Base-by-base conservation (phyloP, 495 filamentous ascomycete species). In the Penicillium simplicissimum region DNA sequence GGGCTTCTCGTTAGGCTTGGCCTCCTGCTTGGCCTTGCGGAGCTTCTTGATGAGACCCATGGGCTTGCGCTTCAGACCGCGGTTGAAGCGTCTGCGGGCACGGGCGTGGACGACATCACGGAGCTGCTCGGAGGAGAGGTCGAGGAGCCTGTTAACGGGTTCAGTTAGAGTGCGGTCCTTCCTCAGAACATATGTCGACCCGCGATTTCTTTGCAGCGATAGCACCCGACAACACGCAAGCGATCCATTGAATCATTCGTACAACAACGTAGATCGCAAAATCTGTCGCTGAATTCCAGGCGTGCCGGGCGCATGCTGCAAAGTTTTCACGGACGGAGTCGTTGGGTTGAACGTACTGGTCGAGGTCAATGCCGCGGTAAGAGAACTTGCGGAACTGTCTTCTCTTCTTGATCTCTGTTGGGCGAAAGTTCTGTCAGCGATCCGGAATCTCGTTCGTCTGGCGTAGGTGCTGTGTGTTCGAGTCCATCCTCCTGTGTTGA, bases 21-120 rank as follows among this genome's bases (percentile, higher is more conserved):
- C 95, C 86, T 98, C 94, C 82, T 97, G 93, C 90, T 98, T 98
- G 73, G 95, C 89, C 84, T 96, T 97, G 81, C 95, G 95, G 71
- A 98, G 90, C 87, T 97, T 98, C 88, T 97, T 97, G 86, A 98
- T 98, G 69, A 98, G 84, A 69, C 96, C 96, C 95, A 98, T 97
- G 75, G 95, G 95, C 88, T 96, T 96, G 85, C 95, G 95, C 88
- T 98, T 98, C 63, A 98, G 87, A 70, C 95, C 95, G 61, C 95
- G 93, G 89, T 98, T 97, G 90, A 98, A 97, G 77, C 96, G 88
- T 78, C 95, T 88, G 79, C 95, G 95, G 76, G 95, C 95, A 76
- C 95, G 95, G 72, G 95, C 93, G 86, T 98, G 95, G 68, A 98
- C 93, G 75, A 98, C 88, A 87, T 97, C 92, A 74, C 95, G 94